Base-by-base conservation (phyloP, 2,329 filamentous ascomycete genomes). In the Neonectria faginata region DNA sequence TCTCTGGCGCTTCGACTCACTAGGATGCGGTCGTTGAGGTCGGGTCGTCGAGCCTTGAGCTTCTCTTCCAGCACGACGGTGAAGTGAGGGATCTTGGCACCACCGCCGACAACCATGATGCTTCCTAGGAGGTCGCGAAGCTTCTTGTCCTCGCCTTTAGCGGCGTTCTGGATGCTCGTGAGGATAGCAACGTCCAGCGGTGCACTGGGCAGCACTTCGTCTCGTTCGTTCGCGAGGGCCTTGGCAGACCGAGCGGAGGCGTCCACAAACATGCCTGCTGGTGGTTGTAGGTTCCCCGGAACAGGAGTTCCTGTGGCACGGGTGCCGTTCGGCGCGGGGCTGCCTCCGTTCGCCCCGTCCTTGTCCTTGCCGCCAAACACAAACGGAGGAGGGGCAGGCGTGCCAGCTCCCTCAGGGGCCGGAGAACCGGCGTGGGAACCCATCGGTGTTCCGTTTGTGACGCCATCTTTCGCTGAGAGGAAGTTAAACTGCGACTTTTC, bases 21-120 rank as follows among this genome's bases (percentile, higher is more conserved):
- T 25, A 89, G 79, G 66, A 90, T 88, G 64, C 84, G 83, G 33
- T 90, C 89, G 20, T 79, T 79, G 48, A 91, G 79, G 68, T 90
- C 88, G 4, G 87, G 87, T 47, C 87, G 80, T 54, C 90, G 84
- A 66, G 86, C 85, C 73, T 93, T 90, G 55, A 98, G 85, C 72
- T 89, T 88, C 74, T 95, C 91, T 80, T 99, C 96, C 2, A 99
- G 85, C 67, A 92, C 93, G 2, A 90, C 86, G 22, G 92, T 91
- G 73, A 99, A 92, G 6, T 92, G 88, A 1, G 92, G 89, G 0
- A 92, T 89, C 82, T 96, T 92, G 68, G 92, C 89, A 3, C 92
- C 93, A 31, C 94, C 94, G 52, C 94, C 94, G 57, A 97, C 89
- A 1, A 97, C 88, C 91, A 97, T 96, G 80, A 97, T 95, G 51